Conservation (phyloP, 208 protist species). For the Leishmania aethiopica region DNA sequence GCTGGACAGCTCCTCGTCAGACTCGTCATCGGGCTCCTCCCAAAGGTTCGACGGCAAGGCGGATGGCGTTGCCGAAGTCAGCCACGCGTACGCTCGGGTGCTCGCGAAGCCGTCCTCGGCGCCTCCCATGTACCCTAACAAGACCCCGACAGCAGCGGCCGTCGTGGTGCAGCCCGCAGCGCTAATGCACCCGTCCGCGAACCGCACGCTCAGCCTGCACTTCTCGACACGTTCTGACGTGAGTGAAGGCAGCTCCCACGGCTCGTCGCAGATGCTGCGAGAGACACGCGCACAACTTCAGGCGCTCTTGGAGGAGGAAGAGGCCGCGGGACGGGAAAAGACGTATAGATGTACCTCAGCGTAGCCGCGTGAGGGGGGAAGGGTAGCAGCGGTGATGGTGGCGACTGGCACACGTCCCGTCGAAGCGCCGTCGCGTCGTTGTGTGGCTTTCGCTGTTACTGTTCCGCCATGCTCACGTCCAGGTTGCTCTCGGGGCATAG, state of each 20-base stretch:
- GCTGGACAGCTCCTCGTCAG: slow-evolving; percentile 15
- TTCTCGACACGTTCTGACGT: slow-evolving; percentile 27
- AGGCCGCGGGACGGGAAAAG: slow-evolving; percentile 22
- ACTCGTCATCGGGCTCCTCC: slow-evolving; percentile 18
- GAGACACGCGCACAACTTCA: slow-evolving; percentile 71
- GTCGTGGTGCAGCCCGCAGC: neutral
- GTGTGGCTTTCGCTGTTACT: neutral
- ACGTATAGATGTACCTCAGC: neutral
- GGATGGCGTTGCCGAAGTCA: neutral
- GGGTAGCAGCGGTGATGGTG: neutral
- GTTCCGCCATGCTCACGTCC: neutral
- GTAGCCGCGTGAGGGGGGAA: neutral
- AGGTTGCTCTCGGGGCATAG: neutral
- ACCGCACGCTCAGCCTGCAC: slow-evolving; percentile 14
- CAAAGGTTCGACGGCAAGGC: slow-evolving; percentile 17
- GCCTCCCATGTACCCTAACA: slow-evolving; percentile 27
- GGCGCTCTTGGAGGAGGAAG: slow-evolving; percentile 65
- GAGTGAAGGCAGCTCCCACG: slow-evolving; percentile 32
- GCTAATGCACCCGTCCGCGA: neutral
- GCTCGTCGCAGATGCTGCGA: slow-evolving; percentile 64
- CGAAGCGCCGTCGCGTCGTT: neutral
- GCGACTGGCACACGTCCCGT: neutral
- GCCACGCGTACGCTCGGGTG: neutral
- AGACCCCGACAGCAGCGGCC: neutral
- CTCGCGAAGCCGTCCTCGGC: slow-evolving; percentile 13